phyloP scores from a whole-genome alignment of 73 alveolate genomes.

The Diophrys appendiculata region DNA sequence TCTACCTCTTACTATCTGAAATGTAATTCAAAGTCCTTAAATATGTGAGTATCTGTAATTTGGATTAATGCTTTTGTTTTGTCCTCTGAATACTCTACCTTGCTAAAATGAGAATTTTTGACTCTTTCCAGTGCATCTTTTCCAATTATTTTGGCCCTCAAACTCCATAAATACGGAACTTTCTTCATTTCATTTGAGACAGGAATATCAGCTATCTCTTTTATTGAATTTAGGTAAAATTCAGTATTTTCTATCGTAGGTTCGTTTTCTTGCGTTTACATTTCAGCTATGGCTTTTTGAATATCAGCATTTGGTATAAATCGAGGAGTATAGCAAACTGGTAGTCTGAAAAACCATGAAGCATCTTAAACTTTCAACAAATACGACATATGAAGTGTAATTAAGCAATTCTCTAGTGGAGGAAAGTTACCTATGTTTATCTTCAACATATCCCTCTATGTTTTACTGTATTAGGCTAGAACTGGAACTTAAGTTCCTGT shows the following conservation, averaged over 20 bases:
- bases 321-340: slow-evolving; percentile 13
- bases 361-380: slow-evolving; percentile 43
- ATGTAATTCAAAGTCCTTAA: slow-evolving; percentile 14
- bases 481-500: slow-evolving; percentile 58
- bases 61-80: neutral
- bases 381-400: slow-evolving; percentile 22
- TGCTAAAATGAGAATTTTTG: neutral
- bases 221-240: too few relatives aligned
- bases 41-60: slow-evolving; percentile 7
- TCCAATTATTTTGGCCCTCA: neutral
- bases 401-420: slow-evolving; percentile 24
- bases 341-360: slow-evolving; percentile 44
- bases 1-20: slow-evolving; percentile 17
- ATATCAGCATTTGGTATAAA: slow-evolving; percentile 2
- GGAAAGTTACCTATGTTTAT: slow-evolving; percentile 61
- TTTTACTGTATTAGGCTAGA: slow-evolving; percentile 24
- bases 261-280: neutral
- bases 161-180: slow-evolving; percentile 1
- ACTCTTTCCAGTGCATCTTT: slow-evolving; percentile 1
- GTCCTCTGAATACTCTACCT: neutral
- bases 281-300: neutral
- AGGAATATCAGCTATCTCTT: slow-evolving; percentile 2
- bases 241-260: neutral
- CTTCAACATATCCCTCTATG: slow-evolving; percentile 33
- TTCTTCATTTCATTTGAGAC: neutral